Conservation (phyloP, 257 asterid species). For the Solanum clarkiae region DNA sequence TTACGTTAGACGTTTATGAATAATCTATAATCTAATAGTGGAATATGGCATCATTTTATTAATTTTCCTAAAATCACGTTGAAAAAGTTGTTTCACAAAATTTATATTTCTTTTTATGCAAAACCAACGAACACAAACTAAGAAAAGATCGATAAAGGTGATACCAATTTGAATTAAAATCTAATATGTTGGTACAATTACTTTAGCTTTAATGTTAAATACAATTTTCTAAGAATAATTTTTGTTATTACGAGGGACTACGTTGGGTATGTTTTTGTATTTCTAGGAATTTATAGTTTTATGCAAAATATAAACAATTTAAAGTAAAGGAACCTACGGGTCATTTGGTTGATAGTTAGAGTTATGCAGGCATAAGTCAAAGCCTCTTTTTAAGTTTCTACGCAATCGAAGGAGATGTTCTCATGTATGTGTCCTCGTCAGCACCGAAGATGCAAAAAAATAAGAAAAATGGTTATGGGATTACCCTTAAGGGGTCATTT, state of each 20-base stretch:
- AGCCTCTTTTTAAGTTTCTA: no score
- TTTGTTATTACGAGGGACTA: not conserved
- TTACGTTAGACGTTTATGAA: not conserved
- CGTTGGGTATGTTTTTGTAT: not conserved
- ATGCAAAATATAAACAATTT: not conserved
- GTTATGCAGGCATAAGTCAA: not conserved
- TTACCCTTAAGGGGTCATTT: no score
- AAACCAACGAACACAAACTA: not conserved
- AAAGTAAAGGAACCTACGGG: not conserved
- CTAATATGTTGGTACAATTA: not conserved
- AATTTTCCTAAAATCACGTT: not conserved
- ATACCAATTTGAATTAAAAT: not conserved
- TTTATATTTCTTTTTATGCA: not conserved
- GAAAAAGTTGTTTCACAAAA: not conserved
- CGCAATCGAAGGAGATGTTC: no score
- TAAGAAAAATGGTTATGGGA: not conserved
- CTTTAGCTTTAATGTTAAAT: not conserved
- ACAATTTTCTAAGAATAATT: not conserved
- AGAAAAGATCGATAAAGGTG: not conserved
- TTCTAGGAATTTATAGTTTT: not conserved
- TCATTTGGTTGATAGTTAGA: not conserved
- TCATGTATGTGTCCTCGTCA: not conserved
- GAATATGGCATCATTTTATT: not conserved
- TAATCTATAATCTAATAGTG: constrained; percentile 9
- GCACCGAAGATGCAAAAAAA: not conserved